Conservation (phyloP, 257 asterid genomes). For the Marsdenia floribunda region DNA sequence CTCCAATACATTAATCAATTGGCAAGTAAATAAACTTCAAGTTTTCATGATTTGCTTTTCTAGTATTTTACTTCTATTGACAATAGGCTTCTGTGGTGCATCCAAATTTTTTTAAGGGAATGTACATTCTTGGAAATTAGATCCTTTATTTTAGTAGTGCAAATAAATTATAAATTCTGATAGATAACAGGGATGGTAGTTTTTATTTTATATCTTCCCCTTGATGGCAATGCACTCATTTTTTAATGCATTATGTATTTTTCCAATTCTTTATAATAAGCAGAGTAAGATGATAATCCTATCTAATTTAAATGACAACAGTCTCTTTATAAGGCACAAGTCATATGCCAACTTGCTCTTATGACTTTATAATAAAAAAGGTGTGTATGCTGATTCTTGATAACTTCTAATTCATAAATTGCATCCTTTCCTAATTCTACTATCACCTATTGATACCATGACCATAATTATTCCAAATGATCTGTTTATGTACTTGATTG, state of each 20-base stretch:
- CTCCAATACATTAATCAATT: not conserved
- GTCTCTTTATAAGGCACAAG: not conserved
- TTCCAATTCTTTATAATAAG: not conserved
- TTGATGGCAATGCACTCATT: not conserved
- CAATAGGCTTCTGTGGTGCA: not conserved
- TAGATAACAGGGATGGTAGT: not conserved
- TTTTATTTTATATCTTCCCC: not conserved
- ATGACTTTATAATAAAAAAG: not conserved
- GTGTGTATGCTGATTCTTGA: not conserved
- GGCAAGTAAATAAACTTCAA: not conserved
- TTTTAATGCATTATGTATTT: not conserved
- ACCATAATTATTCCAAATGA: not conserved
- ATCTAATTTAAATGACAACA: not conserved
- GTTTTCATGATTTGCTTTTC: not conserved
- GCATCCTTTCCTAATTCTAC: not conserved
- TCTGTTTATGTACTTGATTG: not conserved
- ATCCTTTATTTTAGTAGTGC: not conserved
- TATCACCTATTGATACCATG: not conserved
- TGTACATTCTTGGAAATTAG: not conserved
- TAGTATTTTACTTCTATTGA: not conserved
- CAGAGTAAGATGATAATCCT: not conserved
- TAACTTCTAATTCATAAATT: not conserved
- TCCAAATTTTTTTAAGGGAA: not conserved
- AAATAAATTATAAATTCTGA: not conserved
- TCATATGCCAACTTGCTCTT: not conserved